phyloP scores from a whole-genome alignment of 768 basidiomycete genomes.

The Tricholoma saponaceum region DNA sequence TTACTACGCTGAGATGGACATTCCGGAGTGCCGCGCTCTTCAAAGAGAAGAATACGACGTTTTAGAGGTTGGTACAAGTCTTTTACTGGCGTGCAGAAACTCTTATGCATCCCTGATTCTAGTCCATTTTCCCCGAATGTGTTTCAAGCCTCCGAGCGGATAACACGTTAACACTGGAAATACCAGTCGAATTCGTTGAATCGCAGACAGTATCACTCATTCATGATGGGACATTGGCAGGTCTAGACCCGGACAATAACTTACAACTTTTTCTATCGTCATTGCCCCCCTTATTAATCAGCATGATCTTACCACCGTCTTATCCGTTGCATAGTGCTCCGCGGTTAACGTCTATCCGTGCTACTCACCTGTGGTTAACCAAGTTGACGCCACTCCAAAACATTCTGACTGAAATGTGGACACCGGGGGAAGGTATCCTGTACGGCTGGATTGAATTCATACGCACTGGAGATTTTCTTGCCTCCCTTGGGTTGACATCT shows the following conservation, averaged over 20 bases:
- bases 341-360: slow-evolving; percentile 47
- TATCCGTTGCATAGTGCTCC: slow-evolving; percentile 60
- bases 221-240: slow-evolving; percentile 6
- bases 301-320: slow-evolving; percentile 43
- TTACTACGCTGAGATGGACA: background rate
- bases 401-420: slow-evolving; percentile 54
- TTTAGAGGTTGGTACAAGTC: slow-evolving; percentile 41
- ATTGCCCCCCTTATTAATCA: slow-evolving; percentile 62
- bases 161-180: slow-evolving; percentile 49
- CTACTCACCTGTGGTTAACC: slow-evolving; percentile 59
- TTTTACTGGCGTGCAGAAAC: background rate
- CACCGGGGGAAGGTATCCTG: slow-evolving; percentile 53
- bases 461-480: slow-evolving; percentile 61
- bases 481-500: slow-evolving; percentile 34
- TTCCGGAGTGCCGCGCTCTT: slow-evolving; percentile 27
- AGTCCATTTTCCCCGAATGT: slow-evolving; percentile 82
- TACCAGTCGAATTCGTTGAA: slow-evolving; percentile 58
- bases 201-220: slow-evolving; percentile 36
- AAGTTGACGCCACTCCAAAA: slow-evolving; percentile 30
- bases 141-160: slow-evolving; percentile 39
- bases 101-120: background rate
- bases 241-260: slow-evolving; percentile 1
- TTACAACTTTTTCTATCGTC: slow-evolving; percentile 35
- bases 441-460: slow-evolving; percentile 74
- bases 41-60: slow-evolving; percentile 62